Evolutionary conservation across 2,329 filamentous ascomycete species (phyloP).

Genomic region (Juglanconis oblonga): DNA sequence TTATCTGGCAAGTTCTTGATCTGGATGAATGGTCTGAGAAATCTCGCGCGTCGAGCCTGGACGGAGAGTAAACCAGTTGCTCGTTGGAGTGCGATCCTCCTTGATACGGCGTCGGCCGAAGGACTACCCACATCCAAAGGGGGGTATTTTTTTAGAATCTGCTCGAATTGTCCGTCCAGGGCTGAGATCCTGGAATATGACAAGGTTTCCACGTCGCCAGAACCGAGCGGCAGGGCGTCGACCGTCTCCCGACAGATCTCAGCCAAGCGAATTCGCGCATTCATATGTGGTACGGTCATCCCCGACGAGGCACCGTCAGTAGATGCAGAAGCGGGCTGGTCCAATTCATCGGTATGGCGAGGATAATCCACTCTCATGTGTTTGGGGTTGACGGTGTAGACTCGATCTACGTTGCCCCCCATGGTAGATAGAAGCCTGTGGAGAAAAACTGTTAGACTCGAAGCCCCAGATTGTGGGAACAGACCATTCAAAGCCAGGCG

Average conservation of each 20-base stretch:
- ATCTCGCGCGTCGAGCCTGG: constrained; percentile 7
- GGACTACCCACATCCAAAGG: neutral
- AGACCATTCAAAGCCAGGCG: neutral
- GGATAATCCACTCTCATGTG: constrained; percentile 39
- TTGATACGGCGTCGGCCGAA: neutral
- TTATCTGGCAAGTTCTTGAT: constrained; percentile 6
- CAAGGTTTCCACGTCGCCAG: constrained; percentile 18
- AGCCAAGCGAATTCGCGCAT: constrained; percentile 20
- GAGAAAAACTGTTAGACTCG: too few relatives aligned
- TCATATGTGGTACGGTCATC: neutral
- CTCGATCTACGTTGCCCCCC: constrained; percentile 32
- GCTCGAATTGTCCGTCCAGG: constrained; percentile 23
- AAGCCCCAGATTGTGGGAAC: neutral
- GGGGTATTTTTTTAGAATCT: constrained; percentile 17
- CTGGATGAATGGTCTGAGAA: constrained; percentile 12
- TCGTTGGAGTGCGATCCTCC: constrained; percentile 3
- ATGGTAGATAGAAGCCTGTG: constrained; percentile 35
- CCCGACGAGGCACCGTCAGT: constrained; percentile 7
- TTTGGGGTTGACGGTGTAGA: constrained; percentile 34
- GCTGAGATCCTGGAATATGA: constrained; percentile 20
- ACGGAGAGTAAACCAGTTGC: constrained; percentile 5
- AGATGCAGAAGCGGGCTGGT: neutral
- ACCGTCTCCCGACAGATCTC: constrained; percentile 22
- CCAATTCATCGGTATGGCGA: constrained; percentile 28
- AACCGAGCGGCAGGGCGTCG: constrained; percentile 19